phyloP scores from a whole-genome alignment of 345 rosid genomes.

The Ricinus communis region DNA sequence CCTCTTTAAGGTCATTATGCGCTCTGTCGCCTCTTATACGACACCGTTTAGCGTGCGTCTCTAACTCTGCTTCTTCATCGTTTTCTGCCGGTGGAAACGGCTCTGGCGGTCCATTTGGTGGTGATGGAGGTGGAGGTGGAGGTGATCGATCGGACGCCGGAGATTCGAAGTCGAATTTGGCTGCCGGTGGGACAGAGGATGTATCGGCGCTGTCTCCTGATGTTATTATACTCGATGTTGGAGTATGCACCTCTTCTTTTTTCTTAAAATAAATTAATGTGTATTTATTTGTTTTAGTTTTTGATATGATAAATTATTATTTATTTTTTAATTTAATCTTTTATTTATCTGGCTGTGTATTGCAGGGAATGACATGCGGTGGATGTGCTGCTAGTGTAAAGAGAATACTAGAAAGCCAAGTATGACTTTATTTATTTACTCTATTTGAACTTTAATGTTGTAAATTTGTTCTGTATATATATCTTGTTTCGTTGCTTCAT shows the following conservation, averaged over 20 bases:
- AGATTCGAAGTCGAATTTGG: slow-evolving; percentile 52
- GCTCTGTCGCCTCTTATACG: slow-evolving; percentile 33
- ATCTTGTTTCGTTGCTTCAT: slow-evolving; percentile 11
- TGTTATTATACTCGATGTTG: slow-evolving; percentile 84
- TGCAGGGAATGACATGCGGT: slow-evolving; percentile 97
- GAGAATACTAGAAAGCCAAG: slow-evolving; percentile 90
- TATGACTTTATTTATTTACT: slow-evolving; percentile 22
- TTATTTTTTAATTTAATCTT: too few species aligned
- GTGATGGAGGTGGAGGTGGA: slow-evolving; percentile 49
- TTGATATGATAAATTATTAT: background rate
- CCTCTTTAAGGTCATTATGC: slow-evolving; percentile 8
- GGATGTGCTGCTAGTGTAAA: slow-evolving; percentile 98
- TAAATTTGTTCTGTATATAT: background rate
- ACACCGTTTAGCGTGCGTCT: slow-evolving; percentile 47
- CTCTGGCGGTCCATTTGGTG: slow-evolving; percentile 35
- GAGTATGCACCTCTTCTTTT: slow-evolving; percentile 47
- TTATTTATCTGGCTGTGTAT: background rate
- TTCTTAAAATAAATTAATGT: background rate
- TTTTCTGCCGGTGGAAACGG: slow-evolving; percentile 44
- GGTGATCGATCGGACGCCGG: slow-evolving; percentile 56
- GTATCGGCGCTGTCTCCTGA: slow-evolving; percentile 53
- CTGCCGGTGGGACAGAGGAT: slow-evolving; percentile 44
- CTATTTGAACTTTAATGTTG: too few species aligned
- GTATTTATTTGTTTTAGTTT: background rate
- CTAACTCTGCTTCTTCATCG: slow-evolving; percentile 53